A percentile compares a stretch with the other conserved stretches of the same genome.
Conservation (phyloP, 306 rosid genomes). For the Hylodesmum podocarpum region DNA sequence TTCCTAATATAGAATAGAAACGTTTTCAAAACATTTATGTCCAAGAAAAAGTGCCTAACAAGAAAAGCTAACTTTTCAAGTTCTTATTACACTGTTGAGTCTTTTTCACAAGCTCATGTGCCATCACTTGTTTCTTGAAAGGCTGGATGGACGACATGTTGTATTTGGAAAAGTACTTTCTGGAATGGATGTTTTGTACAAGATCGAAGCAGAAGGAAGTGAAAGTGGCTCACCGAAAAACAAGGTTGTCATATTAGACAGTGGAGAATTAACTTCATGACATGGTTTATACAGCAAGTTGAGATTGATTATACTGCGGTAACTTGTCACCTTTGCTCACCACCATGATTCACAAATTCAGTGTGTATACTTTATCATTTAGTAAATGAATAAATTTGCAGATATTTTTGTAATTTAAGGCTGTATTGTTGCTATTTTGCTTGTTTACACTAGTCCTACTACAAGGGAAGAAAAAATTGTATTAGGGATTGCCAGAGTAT, state of each 20-base stretch:
- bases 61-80: background rate
- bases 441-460: constrained; percentile 3
- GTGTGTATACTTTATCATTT: constrained; percentile 24
- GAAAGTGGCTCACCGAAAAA: constrained; percentile 41
- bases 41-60: background rate
- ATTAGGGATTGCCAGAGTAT: background rate
- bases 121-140: constrained; percentile 32
- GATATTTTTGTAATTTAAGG: constrained; percentile 9
- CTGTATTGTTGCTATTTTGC: constrained; percentile 9
- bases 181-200: constrained; percentile 47
- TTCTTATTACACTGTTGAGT: background rate
- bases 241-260: constrained; percentile 37
- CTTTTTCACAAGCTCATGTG: constrained; percentile 16
- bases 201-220: constrained; percentile 52
- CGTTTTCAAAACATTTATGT: background rate
- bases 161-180: constrained; percentile 52
- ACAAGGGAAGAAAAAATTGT: background rate
- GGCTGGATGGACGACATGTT: constrained; percentile 86
- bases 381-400: constrained; percentile 15
- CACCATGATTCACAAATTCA: constrained; percentile 14
- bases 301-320: background rate
- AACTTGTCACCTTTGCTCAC: constrained; percentile 1
- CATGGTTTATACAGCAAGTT: constrained; percentile 3
- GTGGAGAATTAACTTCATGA: constrained; percentile 50
- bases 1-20: background rate